Conservation (phyloP, 2,329 filamentous ascomycete species). For the Aspergillus hortae region DNA sequence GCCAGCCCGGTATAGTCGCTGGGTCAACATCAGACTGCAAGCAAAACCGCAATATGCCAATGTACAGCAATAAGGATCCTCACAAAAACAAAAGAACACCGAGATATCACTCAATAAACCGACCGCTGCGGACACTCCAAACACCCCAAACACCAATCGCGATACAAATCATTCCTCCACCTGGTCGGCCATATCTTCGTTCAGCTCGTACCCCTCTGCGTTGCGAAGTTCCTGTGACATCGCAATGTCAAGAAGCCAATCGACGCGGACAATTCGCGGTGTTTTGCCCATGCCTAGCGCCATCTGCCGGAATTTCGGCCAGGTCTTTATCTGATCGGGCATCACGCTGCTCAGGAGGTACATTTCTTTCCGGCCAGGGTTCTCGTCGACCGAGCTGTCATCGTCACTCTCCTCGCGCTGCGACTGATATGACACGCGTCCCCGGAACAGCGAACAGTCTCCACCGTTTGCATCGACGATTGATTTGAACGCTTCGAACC, state of each 20-base stretch:
- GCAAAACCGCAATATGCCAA: neutral
- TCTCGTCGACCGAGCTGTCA: conserved; percentile 56
- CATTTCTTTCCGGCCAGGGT: conserved; percentile 64
- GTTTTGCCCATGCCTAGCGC: conserved; percentile 74
- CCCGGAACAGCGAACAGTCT: conserved; percentile 71
- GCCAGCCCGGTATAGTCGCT: neutral
- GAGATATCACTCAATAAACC: neutral
- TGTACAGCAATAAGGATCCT: conserved; percentile 1
- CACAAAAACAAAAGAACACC: neutral
- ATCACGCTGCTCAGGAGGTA: conserved; percentile 74
- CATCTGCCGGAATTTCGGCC: conserved; percentile 76
- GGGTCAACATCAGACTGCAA: neutral
- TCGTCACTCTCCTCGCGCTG: conserved; percentile 46
- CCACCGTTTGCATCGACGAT: conserved; percentile 90
- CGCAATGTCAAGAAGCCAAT: conserved; percentile 87
- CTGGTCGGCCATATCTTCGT: conserved; percentile 28
- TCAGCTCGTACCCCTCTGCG: conserved; percentile 57
- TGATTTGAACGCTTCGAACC: conserved; percentile 75
- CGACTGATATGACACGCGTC: conserved; percentile 67
- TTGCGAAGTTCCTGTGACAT: conserved; percentile 81
- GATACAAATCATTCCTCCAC: conserved; percentile 8
- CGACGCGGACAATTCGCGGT: conserved; percentile 74
- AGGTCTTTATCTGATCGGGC: conserved; percentile 67
- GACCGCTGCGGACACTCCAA: neutral
- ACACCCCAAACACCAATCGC: neutral